These are phyloP conservation scores for Phycomyces nitens DNA, from an alignment of 192 early-diverging fungal genomes.

Conservation along the genomic window DNA sequence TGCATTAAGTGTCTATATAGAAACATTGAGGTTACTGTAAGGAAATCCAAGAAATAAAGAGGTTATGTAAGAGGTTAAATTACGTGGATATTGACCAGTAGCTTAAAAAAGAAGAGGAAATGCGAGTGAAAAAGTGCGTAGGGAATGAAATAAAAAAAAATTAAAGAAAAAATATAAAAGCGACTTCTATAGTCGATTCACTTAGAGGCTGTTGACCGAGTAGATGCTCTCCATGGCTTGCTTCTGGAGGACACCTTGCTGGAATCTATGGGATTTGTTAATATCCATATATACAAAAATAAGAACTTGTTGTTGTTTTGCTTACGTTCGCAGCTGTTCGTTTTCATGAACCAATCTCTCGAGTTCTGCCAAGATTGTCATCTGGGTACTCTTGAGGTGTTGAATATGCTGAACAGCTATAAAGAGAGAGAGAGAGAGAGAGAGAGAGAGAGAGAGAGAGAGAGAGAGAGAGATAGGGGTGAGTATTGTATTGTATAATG, in stretches of 20 bases:
- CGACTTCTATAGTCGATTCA: constrained; percentile 4
- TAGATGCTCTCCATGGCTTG: constrained; percentile 42
- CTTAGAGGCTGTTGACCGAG: constrained; percentile 30
- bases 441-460: no score
- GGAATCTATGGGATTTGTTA: no score
- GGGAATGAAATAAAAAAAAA: constrained; percentile 13
- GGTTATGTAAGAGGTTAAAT: constrained; percentile 8
- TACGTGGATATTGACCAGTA: constrained; percentile 14
- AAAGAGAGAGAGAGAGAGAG: constrained; percentile 2
- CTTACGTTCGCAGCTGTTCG: constrained; percentile 37
- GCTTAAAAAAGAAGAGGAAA: constrained; percentile 1
- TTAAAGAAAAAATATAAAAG: constrained; percentile 6
- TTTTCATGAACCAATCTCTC: constrained; percentile 38
- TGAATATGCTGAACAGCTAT: constrained; percentile 43
- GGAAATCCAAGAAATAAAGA: constrained; percentile 5
- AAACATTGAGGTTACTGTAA: not conserved
- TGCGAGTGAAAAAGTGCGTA: constrained; percentile 1
- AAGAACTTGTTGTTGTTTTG: no score
- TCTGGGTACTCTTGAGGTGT: constrained; percentile 39
- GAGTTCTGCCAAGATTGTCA: constrained; percentile 32
- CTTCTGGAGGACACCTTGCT: constrained; percentile 34
- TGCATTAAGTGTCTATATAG: constrained; percentile 1
- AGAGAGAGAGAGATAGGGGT: no score
- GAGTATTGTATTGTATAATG: no score
- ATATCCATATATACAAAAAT: no score